Conservation (phyloP, 2,329 filamentous ascomycete genomes). For the Diaporthe citriasiana region DNA sequence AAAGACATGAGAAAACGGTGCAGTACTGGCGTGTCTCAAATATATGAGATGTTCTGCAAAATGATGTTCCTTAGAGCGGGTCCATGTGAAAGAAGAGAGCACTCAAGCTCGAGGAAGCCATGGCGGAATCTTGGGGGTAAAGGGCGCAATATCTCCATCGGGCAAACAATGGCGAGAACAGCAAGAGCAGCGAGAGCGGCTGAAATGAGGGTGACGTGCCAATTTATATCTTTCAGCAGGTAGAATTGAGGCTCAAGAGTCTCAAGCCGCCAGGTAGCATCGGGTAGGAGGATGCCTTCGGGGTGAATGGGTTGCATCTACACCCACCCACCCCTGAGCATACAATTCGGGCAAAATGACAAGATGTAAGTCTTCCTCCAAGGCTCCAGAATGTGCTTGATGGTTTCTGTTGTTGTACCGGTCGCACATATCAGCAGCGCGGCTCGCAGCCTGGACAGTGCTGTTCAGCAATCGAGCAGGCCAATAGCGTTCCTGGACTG, state of each 20-base stretch:
- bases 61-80: neutral
- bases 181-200: too few species aligned
- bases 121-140: neutral
- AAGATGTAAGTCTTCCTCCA: neutral
- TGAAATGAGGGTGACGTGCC: neutral
- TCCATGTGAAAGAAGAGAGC: neutral
- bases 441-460: neutral
- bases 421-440: neutral
- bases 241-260: neutral
- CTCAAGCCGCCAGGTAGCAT: neutral
- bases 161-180: neutral
- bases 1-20: neutral
- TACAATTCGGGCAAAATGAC: constrained; percentile 13
- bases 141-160: neutral
- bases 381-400: neutral
- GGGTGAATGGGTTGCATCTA: too few species aligned
- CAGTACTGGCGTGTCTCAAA: neutral
- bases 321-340: neutral
- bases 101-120: neutral
- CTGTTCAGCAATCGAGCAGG: neutral
- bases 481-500: neutral
- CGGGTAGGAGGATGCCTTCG: neutral
- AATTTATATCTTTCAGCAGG: neutral
- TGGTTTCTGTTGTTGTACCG: neutral
- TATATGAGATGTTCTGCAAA: neutral